Percentiles rank a stretch among this genome's conserved stretches.
phyloP scores from a whole-genome alignment of 2,329 filamentous ascomycete genomes.

The Diaporthe sp. region DNA sequence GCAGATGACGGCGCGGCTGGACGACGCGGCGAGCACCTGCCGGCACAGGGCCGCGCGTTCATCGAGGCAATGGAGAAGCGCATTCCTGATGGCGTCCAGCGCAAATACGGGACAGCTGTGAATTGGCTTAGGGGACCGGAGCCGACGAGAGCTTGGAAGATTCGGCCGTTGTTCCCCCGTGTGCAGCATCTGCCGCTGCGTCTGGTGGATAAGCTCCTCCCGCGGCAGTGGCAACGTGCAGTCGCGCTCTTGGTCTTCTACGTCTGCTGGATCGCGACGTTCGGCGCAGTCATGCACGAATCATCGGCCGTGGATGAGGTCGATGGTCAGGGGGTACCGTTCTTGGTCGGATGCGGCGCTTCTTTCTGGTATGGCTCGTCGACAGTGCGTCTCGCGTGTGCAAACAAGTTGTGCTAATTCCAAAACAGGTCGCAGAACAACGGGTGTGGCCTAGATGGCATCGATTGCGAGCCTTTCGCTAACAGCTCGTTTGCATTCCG shows the following conservation, averaged over 20 bases:
- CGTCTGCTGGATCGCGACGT: constrained; percentile 37
- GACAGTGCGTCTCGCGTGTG: too few relatives aligned
- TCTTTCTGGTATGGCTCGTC: constrained; percentile 32
- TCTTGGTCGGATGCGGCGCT: constrained; percentile 28
- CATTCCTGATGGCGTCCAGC: constrained; percentile 19
- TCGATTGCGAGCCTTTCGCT: constrained; percentile 30
- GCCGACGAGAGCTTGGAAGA: constrained; percentile 27
- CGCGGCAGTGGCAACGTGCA: constrained; percentile 35
- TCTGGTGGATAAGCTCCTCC: constrained; percentile 30
- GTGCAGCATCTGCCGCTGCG: constrained; percentile 36
- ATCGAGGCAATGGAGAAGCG: constrained; percentile 10
- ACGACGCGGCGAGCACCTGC: neutral
- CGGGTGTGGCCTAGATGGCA: constrained; percentile 36
- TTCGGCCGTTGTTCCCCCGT: constrained; percentile 35
- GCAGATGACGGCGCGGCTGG: constrained; percentile 1
- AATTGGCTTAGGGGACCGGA: constrained; percentile 30
- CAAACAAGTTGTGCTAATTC: constrained; percentile 17
- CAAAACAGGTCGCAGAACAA: constrained; percentile 33
- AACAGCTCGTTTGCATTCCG: constrained; percentile 38
- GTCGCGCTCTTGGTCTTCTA: constrained; percentile 33
- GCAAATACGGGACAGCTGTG: neutral
- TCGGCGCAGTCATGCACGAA: constrained; percentile 34
- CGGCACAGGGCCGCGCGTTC: neutral
- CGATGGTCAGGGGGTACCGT: constrained; percentile 33
- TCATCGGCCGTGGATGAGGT: constrained; percentile 32